phyloP scores from a whole-genome alignment of 805 yeast species.

The Lipomyces mesembrius region DNA sequence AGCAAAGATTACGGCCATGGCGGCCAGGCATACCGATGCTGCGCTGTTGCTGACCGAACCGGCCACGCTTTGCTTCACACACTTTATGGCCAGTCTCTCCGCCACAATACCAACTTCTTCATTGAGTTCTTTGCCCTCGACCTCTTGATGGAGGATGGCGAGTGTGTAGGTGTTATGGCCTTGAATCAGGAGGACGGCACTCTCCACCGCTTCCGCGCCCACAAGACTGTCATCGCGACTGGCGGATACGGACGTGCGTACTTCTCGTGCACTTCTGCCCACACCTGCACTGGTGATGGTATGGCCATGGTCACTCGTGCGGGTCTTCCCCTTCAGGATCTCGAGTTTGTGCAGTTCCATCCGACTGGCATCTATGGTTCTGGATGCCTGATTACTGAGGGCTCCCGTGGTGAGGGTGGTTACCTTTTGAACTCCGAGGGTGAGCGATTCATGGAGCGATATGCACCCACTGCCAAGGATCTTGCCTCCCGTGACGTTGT shows the following conservation, averaged over 20 bases:
- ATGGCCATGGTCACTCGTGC: slow-evolving; percentile 98
- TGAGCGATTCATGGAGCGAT: slow-evolving; percentile 99
- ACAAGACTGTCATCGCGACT: slow-evolving; percentile 94
- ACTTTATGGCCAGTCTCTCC: slow-evolving; percentile 91
- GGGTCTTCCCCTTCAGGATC: slow-evolving; percentile 95
- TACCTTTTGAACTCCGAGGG: slow-evolving; percentile 94
- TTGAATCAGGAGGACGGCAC: slow-evolving; percentile 99
- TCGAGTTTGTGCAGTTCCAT: slow-evolving; percentile 98
- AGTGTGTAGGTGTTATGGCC: slow-evolving; percentile 95
- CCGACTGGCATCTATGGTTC: slow-evolving; percentile 99
- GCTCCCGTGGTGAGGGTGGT: slow-evolving; percentile 99
- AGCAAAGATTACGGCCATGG: slow-evolving; percentile 94
- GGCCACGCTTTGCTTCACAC: slow-evolving; percentile 97
- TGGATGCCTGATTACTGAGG: slow-evolving; percentile 98
- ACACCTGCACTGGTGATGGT: slow-evolving; percentile 99
- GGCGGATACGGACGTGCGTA: slow-evolving; percentile 99
- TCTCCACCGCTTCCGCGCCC: slow-evolving; percentile 95
- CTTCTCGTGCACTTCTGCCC: slow-evolving; percentile 98
- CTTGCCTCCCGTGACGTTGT: slow-evolving; percentile 98
- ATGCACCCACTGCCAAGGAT: slow-evolving; percentile 98
- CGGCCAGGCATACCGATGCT: slow-evolving; percentile 98
- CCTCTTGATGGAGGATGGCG: slow-evolving; percentile 91
- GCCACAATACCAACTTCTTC: slow-evolving; percentile 97
- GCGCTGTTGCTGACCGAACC: slow-evolving; percentile 99
- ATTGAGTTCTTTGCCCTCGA: slow-evolving; percentile 97